Base-by-base conservation (phyloP, 441 rosid species). In the Manihot esculenta region DNA sequence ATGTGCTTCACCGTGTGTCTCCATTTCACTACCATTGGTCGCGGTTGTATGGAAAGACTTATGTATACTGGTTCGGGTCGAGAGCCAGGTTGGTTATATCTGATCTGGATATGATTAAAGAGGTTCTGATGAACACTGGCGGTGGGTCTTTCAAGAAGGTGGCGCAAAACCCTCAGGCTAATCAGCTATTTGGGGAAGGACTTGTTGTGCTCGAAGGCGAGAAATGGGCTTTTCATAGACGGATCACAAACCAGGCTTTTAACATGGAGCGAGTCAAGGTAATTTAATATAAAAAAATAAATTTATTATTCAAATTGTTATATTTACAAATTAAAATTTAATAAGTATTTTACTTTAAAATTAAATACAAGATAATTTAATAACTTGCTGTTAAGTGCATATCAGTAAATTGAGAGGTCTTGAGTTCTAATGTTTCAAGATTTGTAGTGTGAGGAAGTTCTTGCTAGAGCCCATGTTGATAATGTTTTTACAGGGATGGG, bases 21-120 rank as follows among this genome's bases (percentile, higher is more conserved):
- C 88, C 91, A 23, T 85, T 80, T 69, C 81, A 84, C 79, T 58
- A 81, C 76, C 45, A 10, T 5, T 89, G 91, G 92, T 83, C 90
- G 13, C 77, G 23, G 62, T 57, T 1, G 58, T 84, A 86, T 4
- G 93, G 93, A 21, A 84, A 76, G 62, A 83, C 80, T 13, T 90
- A 85, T 42, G 64, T 90, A 5, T 89, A 84, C 76, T 93, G 95
- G 97, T 84, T 86, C 62, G 97, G 95, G 55, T 64, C 80, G 10
- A 69, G 57, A 66, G 88, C 93, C 21, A 79, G 87, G 63, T 62
- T 92, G 62, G 88, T 79, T 3, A 57, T 82, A n/a, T 76, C 88
- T 45, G 89, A 90, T 73, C 88, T 82, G 64, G 86, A 66, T 1
- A 58, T 82, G 77, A 84, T 90, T 45, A 82, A 85, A 76, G 84